Conservation (phyloP, 1,139 yeast genomes). For the Yamadazyma spencermartinsiae region DNA sequence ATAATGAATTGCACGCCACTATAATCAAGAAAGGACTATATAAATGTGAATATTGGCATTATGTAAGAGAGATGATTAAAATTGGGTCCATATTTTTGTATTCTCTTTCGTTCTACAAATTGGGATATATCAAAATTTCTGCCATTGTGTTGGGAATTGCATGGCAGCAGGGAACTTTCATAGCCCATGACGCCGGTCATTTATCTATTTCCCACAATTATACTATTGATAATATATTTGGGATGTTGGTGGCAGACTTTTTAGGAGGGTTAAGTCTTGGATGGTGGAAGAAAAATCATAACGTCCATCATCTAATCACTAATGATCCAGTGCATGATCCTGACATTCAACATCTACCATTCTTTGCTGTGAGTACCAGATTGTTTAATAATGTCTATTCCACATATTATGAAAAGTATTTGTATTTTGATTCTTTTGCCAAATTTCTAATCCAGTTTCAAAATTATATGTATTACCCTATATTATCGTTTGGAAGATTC, state of each 20-base stretch:
- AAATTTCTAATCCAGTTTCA: conserved; percentile 60
- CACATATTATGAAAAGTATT: conserved; percentile 69
- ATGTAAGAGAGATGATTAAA: conserved; percentile 64
- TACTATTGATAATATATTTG: conserved; percentile 73
- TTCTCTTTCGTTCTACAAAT: conserved; percentile 50
- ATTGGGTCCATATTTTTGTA: conserved; percentile 54
- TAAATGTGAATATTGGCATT: conserved; percentile 71
- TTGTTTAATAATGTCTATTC: conserved; percentile 70
- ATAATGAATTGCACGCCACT: conserved; percentile 58
- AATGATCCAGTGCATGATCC: conserved; percentile 94
- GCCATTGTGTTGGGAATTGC: conserved; percentile 71
- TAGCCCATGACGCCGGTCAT: conserved; percentile 91
- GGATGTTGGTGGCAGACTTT: conserved; percentile 72
- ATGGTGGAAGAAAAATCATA: conserved; percentile 95
- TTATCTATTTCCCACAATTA: conserved; percentile 79
- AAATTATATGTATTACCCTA: conserved; percentile 72
- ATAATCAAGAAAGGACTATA: conserved; percentile 62
- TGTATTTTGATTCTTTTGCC: conserved; percentile 71
- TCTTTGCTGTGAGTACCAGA: conserved; percentile 80
- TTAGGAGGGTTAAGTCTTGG: conserved; percentile 88
- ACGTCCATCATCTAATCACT: conserved; percentile 84
- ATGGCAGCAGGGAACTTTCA: conserved; percentile 89
- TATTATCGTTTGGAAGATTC: conserved; percentile 81
- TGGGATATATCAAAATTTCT: conserved; percentile 50
- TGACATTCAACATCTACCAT: conserved; percentile 89